Percentiles rank a stretch among this genome's conserved stretches.
Evolutionary conservation across 306 rosid species (phyloP).

Genomic region (Citrullus colocynthis): DNA sequence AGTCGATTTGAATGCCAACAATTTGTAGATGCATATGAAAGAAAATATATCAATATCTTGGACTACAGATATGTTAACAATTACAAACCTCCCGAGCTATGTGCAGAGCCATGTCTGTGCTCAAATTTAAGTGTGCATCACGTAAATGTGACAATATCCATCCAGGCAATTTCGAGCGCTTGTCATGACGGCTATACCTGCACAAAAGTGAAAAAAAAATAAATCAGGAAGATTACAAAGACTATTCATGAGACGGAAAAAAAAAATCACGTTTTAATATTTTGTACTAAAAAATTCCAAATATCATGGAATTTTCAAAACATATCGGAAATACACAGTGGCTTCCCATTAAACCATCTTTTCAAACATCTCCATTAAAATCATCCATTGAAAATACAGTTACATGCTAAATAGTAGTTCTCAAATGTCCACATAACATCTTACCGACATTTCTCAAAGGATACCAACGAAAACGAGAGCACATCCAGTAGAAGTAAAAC

Average conservation of each 20-base stretch:
- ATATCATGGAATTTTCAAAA: neutral
- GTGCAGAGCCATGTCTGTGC: conserved; percentile 98
- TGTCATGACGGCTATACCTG: conserved; percentile 96
- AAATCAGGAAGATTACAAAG: neutral
- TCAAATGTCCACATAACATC: too few species aligned
- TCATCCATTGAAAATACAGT: too few species aligned
- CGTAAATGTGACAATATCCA: conserved; percentile 87
- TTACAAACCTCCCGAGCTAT: conserved; percentile 74
- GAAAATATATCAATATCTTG: neutral
- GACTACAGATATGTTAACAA: neutral
- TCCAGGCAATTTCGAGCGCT: conserved; percentile 86
- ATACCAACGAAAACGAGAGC: too few species aligned
- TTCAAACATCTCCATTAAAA: too few species aligned
- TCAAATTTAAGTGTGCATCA: conserved; percentile 90
- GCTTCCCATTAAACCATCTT: too few species aligned
- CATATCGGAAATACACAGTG: neutral
- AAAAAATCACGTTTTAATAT: neutral
- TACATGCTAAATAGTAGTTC: too few species aligned
- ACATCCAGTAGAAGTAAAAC: too few species aligned
- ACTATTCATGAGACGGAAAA: neutral
- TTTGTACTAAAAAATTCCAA: neutral
- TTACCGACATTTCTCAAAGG: too few species aligned
- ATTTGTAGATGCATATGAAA: neutral
- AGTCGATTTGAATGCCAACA: neutral
- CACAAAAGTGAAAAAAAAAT: neutral